Percentiles rank a stretch among this genome's conserved stretches.
Conservation (phyloP, 192 early-diverging fungal species). For the Umbelopsis sp. region DNA sequence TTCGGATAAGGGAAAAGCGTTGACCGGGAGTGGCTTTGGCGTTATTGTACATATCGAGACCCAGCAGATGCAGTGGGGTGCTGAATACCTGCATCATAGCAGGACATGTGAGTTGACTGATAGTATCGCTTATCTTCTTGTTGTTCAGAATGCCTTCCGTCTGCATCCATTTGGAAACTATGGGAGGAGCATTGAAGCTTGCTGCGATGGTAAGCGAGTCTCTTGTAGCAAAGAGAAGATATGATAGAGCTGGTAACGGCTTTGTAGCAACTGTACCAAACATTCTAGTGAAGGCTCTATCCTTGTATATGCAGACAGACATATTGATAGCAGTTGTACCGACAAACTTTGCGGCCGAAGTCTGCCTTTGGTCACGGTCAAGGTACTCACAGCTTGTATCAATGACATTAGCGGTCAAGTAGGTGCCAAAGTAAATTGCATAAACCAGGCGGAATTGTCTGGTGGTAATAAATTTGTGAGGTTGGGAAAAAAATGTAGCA, state of each 20-base stretch:
- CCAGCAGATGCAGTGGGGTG: constrained; percentile 45
- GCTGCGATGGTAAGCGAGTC: constrained; percentile 47
- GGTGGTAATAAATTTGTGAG: constrained; percentile 32
- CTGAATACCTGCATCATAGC: constrained; percentile 40
- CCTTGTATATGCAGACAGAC: constrained; percentile 46
- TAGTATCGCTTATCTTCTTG: background rate
- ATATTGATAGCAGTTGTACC: constrained; percentile 44
- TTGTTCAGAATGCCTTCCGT: background rate
- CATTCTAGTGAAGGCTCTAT: constrained; percentile 48
- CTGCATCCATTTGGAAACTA: constrained; percentile 12
- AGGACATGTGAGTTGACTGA: constrained; percentile 43
- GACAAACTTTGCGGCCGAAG: constrained; percentile 40
- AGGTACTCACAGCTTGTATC: constrained; percentile 40
- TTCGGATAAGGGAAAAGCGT: constrained; percentile 26
- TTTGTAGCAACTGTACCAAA: constrained; percentile 38
- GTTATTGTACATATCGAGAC: constrained; percentile 49
- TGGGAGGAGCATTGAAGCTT: constrained; percentile 44
- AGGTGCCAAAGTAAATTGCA: constrained; percentile 42
- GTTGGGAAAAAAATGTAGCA: constrained; percentile 22
- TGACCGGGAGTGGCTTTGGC: background rate
- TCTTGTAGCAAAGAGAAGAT: constrained; percentile 42
- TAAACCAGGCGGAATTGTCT: constrained; percentile 36
- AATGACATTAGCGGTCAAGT: constrained; percentile 41
- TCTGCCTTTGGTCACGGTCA: background rate
- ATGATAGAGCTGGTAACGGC: constrained; percentile 33